These are phyloP conservation scores for Exserohilum rostratum DNA, from an alignment of 2,329 filamentous ascomycete species.

Conservation along the genomic window DNA sequence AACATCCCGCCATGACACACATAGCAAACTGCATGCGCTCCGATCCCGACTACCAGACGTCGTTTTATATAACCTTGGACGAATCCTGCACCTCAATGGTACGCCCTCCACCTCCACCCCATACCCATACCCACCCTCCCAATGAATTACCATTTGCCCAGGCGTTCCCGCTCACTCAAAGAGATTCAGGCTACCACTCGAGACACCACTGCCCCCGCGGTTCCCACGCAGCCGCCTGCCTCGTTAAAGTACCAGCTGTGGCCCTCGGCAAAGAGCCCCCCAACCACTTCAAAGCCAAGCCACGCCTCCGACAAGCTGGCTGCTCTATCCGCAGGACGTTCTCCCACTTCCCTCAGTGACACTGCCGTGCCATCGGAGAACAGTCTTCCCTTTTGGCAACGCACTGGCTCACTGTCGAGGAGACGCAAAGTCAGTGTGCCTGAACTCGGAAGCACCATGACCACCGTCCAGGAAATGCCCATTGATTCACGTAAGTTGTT, in stretches of 20 bases:
- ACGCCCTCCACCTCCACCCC: conserved; percentile 28
- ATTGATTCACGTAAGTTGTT: conserved; percentile 49
- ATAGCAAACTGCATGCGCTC: conserved; percentile 52
- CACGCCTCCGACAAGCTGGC: conserved; percentile 41
- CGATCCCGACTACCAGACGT: conserved; percentile 37
- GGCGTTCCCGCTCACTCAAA: conserved; percentile 44
- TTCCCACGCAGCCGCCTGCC: conserved; percentile 27
- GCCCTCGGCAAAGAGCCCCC: conserved; percentile 42
- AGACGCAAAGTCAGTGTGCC: conserved; percentile 51
- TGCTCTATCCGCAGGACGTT: conserved; percentile 47
- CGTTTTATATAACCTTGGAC: conserved; percentile 49
- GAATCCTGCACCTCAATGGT: conserved; percentile 40
- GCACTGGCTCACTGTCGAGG: conserved; percentile 46
- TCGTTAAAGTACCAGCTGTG: conserved; percentile 46
- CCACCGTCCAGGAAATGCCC: conserved; percentile 46
- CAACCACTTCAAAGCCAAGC: conserved; percentile 25
- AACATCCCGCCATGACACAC: conserved; percentile 50
- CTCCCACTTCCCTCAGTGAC: conserved; percentile 49
- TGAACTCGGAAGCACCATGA: conserved; percentile 48
- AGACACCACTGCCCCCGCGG: conserved; percentile 29
- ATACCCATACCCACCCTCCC: conserved; percentile 12
- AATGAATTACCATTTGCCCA: conserved; percentile 43
- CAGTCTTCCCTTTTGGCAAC: conserved; percentile 43
- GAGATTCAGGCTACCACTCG: conserved; percentile 37
- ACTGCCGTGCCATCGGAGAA: conserved; percentile 43